Base-by-base conservation (phyloP, 257 asterid genomes). In the Jaltomata sinuosa region DNA sequence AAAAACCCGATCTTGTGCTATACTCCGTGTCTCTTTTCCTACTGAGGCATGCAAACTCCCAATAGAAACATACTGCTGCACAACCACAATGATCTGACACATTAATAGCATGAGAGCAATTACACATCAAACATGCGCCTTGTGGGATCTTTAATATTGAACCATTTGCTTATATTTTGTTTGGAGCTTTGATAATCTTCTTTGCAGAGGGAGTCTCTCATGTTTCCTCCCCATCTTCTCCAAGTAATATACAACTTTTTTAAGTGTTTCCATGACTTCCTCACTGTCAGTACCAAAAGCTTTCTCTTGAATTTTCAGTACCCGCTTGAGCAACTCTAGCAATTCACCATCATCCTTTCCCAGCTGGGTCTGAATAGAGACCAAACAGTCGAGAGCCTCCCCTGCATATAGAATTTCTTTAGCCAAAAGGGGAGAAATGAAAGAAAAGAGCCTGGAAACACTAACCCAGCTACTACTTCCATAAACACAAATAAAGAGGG, bases 321-420 rank as follows among this genome's bases (percentile, higher is more conserved):
- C 92, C 89, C 98, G 91, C 91, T 93, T 88, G 52, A 96, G 97
- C 86, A 89, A 90, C 83, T 84, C 91, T 87, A 94, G 62, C 87
- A 94, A 84, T 88, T 89, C 92, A 80, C 81, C 7, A 57, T 90
- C 92, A 59, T 93, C 94, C 88, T 90, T 94, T 84, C 88, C 95
- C 40, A 91, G 84, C 84, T 92, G 91, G 42, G 89, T 89, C 81
- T 89, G 94, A 87, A 94, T 91, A 79, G 97, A 93, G 85, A 93
- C 97, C 90, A 96, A 87, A 87, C 99, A 96, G 87, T 96, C 99
- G 61, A 94, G 97, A 84, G 98, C 97, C 92, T 94, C 99, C 45
- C 98, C 98, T 96, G 94, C 87, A 54, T 54, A 79, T 19, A 71
- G 74, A 82, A 68, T 54, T 59, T 21, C 9, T 49, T 40, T 49